Conservation (phyloP, 495 filamentous ascomycete species). For the Elasticomyces elasticus region DNA sequence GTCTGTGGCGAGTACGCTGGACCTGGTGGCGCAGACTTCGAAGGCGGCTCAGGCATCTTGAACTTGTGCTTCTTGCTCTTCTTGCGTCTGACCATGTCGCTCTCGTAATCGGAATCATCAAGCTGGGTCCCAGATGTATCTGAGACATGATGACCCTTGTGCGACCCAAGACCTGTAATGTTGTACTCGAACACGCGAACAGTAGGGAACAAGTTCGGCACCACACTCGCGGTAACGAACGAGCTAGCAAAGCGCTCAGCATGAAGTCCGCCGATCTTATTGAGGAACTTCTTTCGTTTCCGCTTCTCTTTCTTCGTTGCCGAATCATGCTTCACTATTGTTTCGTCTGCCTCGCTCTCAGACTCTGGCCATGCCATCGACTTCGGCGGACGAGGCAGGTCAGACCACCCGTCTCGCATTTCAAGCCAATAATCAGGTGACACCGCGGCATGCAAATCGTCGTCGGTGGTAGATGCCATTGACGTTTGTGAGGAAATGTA, state of each 20-base stretch:
- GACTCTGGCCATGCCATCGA: background rate
- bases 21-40: constrained; percentile 64
- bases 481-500: constrained; percentile 15
- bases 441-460: constrained; percentile 46
- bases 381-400: constrained; percentile 50
- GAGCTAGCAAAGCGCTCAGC: constrained; percentile 77
- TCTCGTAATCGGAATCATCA: background rate
- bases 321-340: constrained; percentile 30
- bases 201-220: constrained; percentile 88
- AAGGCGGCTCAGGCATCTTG: constrained; percentile 59
- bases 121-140: background rate
- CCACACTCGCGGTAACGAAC: constrained; percentile 70
- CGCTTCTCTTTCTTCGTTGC: constrained; percentile 38
- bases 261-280: constrained; percentile 65
- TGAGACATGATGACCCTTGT: background rate
- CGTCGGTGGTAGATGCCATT: constrained; percentile 24
- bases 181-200: constrained; percentile 89
- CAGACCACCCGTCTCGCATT: constrained; percentile 66
- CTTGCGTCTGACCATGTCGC: constrained; percentile 6
- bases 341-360: constrained; percentile 29
- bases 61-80: constrained; percentile 48
- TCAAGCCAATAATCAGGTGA: constrained; percentile 70
- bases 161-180: constrained; percentile 61
- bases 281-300: constrained; percentile 38
- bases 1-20: constrained; percentile 87